Evolutionary conservation across 129 eudicot genomes (phyloP).

Genomic region (Kitagawia praeruptora): DNA sequence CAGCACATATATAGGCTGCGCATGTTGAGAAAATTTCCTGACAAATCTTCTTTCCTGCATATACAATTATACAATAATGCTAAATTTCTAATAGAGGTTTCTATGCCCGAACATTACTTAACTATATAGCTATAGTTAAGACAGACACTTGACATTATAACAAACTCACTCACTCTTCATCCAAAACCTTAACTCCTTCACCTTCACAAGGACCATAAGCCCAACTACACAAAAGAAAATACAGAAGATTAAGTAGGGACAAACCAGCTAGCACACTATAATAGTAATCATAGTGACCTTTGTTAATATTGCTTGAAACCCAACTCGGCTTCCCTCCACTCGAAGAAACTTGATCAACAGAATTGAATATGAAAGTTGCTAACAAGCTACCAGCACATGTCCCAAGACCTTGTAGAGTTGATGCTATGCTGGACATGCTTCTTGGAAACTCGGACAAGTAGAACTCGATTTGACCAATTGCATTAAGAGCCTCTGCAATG

Average conservation of each 20-base stretch:
- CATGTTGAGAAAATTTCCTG: not conserved
- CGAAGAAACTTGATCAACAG: not conserved
- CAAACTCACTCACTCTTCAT: not conserved
- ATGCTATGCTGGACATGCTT: constrained; percentile 7
- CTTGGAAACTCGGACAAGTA: constrained; percentile 5
- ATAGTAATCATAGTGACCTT: constrained; percentile 3
- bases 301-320: not conserved
- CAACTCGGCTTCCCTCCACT: not conserved
- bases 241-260: not conserved
- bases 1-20: not conserved
- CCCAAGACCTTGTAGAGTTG: not conserved
- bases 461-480: not conserved
- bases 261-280: not conserved
- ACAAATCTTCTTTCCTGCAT: not conserved
- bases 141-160: not conserved
- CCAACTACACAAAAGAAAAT: constrained; percentile 2
- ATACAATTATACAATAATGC: not conserved
- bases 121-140: not conserved
- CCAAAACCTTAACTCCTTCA: not conserved
- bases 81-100: not conserved
- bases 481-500: constrained; percentile 1
- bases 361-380: not conserved
- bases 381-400: not conserved
- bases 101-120: not conserved
- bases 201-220: constrained; percentile 2